A percentile compares a stretch with the other conserved stretches of the same genome.
phyloP scores from a whole-genome alignment of 805 yeast genomes.

The Suhomyces prunicola region DNA sequence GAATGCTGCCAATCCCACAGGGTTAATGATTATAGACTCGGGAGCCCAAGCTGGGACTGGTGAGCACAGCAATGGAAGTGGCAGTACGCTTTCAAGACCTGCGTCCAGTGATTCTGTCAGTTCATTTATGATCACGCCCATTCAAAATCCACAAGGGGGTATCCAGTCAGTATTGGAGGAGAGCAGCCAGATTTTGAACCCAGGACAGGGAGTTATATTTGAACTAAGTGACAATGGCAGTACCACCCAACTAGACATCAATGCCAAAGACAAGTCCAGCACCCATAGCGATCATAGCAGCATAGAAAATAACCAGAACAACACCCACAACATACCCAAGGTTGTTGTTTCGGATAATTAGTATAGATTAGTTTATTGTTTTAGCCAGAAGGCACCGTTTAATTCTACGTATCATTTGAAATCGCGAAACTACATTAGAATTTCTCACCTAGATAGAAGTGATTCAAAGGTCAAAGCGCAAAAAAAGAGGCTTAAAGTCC shows the following conservation, averaged over 20 bases:
- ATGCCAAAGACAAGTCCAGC: not conserved
- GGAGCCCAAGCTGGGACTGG: not conserved
- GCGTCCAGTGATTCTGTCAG: conserved; percentile 9
- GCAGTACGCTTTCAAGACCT: not conserved
- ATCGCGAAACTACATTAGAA: not conserved
- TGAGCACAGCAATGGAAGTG: not conserved
- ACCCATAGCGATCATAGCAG: not conserved
- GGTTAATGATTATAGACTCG: not conserved
- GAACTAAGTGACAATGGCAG: not conserved
- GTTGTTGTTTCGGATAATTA: conserved; percentile 7
- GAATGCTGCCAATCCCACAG: not conserved
- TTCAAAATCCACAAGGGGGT: not conserved
- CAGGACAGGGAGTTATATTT: not conserved
- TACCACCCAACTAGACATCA: not conserved
- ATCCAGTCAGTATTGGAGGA: conserved; percentile 7
- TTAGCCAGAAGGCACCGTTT: not conserved
- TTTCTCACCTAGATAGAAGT: too few relatives aligned
- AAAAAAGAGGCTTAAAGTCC: not conserved
- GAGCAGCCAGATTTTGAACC: conserved; percentile 2
- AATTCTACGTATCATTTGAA: not conserved
- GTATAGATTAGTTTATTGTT: not conserved
- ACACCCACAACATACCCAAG: conserved; percentile 5
- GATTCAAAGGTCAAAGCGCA: not conserved
- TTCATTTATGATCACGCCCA: conserved; percentile 5
- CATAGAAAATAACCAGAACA: not conserved